Base-by-base conservation (phyloP, 371 early-diverging fungal genomes). In the Circinella minor region DNA sequence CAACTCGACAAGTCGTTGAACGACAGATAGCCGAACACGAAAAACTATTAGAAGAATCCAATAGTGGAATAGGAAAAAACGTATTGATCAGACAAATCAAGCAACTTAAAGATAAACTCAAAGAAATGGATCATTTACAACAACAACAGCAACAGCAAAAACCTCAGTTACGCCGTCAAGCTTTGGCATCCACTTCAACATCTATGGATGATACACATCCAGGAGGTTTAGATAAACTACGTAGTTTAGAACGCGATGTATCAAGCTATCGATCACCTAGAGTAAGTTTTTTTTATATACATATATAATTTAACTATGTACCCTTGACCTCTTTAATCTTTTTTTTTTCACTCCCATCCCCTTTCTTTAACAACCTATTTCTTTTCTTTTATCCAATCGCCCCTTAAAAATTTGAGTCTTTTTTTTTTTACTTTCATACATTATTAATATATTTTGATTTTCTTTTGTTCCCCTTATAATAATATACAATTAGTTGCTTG, bases 61-160 rank as follows among this genome's bases (percentile, higher is more conserved):
- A 61, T 62, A 71, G 74, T 61, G 71, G 77, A 55, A 77, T 73
- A 38, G 71, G 67, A 48, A 73, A 71, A 61, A 77, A 73, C 65
- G 69, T 74, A 63, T 61, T 74, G 18, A 63, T 55, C 34, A 67
- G 74, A 67, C 74, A 77, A 71, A 77, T 74, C 68, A 69, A 51
- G 51, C 74, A 74, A 61, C 61, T 73, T 18, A 68, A 67, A 63
- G 72, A 70, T 38, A 67, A 61, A 11, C 46, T 76, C 8, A 60
- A 59, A 18, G 71, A 71, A 51, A 39, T 71, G 36, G 73, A 76
- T 17, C 63, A 54, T 20, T 49, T 61, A 49, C 43, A 65, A 37
- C 43, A 49, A 34, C 60, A 46, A 15, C 54, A 62, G 10, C 55
- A 55, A 4, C 57, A 57, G 34, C 57, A 57, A 57, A 57, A 57